These are phyloP conservation scores for Cordyceps militaris DNA, from an alignment of 2,329 filamentous ascomycete genomes.

Conservation along the genomic window DNA sequence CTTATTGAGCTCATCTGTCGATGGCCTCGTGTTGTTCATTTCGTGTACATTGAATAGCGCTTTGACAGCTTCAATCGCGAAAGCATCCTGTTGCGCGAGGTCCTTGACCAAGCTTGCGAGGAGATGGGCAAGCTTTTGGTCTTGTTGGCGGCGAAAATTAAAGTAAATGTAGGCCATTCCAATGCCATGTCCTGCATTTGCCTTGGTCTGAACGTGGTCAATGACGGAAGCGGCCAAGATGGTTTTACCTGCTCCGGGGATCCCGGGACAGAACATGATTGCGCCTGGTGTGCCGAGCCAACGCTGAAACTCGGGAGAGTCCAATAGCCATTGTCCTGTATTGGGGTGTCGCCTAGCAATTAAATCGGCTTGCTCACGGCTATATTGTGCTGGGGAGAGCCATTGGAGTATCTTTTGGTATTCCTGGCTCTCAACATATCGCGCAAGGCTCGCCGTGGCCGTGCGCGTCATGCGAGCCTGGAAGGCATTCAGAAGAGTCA, in stretches of 20 bases:
- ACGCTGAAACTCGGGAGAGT: background rate
- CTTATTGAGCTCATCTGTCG: background rate
- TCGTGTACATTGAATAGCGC: background rate
- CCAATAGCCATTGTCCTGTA: background rate
- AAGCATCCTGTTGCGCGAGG: conserved; percentile 20
- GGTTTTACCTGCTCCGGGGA: background rate
- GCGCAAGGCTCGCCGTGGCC: background rate
- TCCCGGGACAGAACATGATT: background rate
- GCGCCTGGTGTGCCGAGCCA: background rate
- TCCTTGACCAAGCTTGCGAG: conserved; percentile 32
- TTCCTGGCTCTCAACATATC: background rate
- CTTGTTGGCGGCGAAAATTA: conserved; percentile 28
- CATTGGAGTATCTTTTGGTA: background rate
- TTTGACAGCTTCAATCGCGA: conserved; percentile 19
- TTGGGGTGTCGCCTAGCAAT: background rate
- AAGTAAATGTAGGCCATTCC: background rate
- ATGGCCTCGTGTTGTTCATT: background rate
- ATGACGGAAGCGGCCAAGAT: background rate
- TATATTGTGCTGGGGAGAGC: background rate
- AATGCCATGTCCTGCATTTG: background rate
- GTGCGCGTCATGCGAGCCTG: background rate
- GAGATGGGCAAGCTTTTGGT: conserved; percentile 30
- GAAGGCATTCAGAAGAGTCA: background rate
- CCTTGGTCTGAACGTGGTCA: background rate
- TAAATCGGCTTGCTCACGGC: background rate